phyloP scores from a whole-genome alignment of 106 monocot species.

The Dactylorhiza incarnata region DNA sequence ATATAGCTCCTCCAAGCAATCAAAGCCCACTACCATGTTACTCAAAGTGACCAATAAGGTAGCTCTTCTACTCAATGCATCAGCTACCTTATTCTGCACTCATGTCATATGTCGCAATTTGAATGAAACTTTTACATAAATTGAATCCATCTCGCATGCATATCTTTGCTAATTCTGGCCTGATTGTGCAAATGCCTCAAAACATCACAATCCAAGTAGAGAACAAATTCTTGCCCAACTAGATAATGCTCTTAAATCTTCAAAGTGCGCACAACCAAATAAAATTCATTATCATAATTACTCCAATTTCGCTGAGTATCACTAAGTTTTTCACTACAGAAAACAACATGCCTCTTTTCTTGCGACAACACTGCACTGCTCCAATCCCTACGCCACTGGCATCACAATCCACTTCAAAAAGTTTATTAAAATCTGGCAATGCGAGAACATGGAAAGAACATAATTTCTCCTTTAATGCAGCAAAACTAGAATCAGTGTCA shows the following conservation, averaged over 20 bases:
- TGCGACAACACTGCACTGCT: neutral
- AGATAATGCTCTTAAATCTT: neutral
- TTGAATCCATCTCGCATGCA: neutral
- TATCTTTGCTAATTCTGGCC: neutral
- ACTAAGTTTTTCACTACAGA: neutral
- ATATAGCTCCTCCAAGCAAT: neutral
- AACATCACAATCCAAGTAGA: neutral
- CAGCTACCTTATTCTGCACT: neutral
- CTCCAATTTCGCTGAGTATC: neutral
- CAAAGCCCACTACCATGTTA: neutral
- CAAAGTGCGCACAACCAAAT: neutral
- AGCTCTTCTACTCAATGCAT: neutral
- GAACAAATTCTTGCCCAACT: neutral
- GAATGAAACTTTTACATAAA: neutral
- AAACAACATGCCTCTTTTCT: neutral
- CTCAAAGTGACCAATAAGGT: neutral
- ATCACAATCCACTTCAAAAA: neutral
- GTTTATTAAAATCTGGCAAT: neutral
- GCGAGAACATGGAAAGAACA: neutral
- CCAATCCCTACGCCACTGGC: neutral
- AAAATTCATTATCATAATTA: neutral
- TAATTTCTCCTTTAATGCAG: neutral
- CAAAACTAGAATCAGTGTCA: neutral
- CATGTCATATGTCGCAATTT: neutral
- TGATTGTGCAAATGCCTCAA: neutral